Evolutionary conservation across 495 filamentous ascomycete species (phyloP).

Genomic region (Podospora pseudopauciseta): DNA sequence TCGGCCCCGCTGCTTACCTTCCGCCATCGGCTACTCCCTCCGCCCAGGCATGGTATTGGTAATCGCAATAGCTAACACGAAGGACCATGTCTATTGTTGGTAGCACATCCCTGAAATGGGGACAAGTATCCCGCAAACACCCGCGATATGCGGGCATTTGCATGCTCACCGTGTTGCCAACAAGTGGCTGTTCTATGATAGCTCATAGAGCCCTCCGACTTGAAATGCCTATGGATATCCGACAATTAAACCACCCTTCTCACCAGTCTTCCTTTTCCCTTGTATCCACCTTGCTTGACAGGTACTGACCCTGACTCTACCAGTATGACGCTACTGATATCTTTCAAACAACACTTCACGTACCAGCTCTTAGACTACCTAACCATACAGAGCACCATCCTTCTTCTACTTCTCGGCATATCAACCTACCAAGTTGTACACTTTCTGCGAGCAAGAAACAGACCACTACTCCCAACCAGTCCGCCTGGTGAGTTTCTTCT

Average conservation of each 20-base stretch:
- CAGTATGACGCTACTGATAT: background rate
- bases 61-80: background rate
- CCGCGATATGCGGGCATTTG: background rate
- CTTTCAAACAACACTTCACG: background rate
- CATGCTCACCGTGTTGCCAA: background rate
- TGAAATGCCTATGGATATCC: background rate
- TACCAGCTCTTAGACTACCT: background rate
- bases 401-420: background rate
- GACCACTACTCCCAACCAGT: constrained; percentile 34
- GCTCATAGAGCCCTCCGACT: too few species aligned
- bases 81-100: background rate
- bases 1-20: background rate
- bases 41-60: background rate
- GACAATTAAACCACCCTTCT: background rate
- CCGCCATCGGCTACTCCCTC: constrained; percentile 1
- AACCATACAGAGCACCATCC: background rate
- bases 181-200: background rate
- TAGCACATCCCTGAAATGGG: background rate
- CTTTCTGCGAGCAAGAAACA: constrained; percentile 5
- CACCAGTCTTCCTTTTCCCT: background rate
- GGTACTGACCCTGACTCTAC: background rate
- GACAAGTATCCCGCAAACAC: background rate
- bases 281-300: background rate
- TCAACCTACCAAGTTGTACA: background rate
- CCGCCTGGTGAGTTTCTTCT: constrained; percentile 40